Evolutionary conservation across 2,329 filamentous ascomycete species (phyloP).

Genomic region (Clonostachys rhizophaga): DNA sequence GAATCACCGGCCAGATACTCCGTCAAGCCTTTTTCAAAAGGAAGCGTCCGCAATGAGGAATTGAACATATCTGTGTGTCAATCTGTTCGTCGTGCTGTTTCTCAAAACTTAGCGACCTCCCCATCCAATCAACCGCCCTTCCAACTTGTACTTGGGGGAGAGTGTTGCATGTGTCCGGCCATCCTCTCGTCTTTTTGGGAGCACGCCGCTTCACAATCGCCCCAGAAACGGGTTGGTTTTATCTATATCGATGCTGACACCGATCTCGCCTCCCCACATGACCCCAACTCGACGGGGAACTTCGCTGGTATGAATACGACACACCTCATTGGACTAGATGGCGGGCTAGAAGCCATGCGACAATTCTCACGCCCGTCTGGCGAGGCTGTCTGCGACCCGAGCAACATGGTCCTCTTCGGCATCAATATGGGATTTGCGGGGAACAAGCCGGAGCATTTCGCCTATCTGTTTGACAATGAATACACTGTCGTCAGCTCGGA

Average conservation of each 20-base stretch:
- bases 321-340: neutral
- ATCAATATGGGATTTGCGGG: conserved; percentile 10
- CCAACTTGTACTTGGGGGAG: neutral
- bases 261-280: conserved; percentile 9
- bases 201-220: neutral
- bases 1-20: neutral
- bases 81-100: neutral
- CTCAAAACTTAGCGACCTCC: neutral
- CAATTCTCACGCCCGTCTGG: conserved; percentile 9
- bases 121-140: neutral
- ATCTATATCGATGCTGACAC: conserved; percentile 14
- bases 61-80: neutral
- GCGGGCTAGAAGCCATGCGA: conserved; percentile 6
- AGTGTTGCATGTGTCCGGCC: neutral
- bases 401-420: conserved; percentile 11
- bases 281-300: conserved; percentile 7
- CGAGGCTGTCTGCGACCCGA: conserved; percentile 8
- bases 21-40: neutral
- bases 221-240: conserved; percentile 6
- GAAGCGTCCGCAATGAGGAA: neutral
- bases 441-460: conserved; percentile 11
- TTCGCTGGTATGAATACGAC: neutral
- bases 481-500: conserved; percentile 11
- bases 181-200: neutral
- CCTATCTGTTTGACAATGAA: conserved; percentile 11